Evolutionary conservation across 129 eudicot species (phyloP).

Genomic region (Helichrysum umbraculigerum): DNA sequence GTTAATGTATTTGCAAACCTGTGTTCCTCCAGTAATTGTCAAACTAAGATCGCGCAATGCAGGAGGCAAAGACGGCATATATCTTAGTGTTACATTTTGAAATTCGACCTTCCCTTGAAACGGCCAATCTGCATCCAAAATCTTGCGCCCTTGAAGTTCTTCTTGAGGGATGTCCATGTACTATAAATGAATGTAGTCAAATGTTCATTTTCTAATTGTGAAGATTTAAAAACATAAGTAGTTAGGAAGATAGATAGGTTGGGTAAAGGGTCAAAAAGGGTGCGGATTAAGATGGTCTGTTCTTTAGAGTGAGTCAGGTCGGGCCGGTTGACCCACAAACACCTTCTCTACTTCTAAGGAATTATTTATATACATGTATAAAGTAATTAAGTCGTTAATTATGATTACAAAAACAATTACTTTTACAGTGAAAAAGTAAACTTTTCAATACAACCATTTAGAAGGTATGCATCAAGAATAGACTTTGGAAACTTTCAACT

Average conservation of each 20-base stretch:
- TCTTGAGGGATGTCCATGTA: constrained; percentile 91
- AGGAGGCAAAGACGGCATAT: constrained; percentile 87
- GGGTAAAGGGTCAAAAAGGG: neutral
- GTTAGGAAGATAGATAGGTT: neutral
- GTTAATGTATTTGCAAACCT: constrained; percentile 38
- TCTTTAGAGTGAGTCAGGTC: too few relatives aligned
- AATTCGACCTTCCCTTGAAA: constrained; percentile 64
- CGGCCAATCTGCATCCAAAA: constrained; percentile 63
- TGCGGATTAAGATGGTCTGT: too few relatives aligned
- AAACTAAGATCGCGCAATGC: constrained; percentile 66
- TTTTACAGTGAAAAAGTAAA: too few relatives aligned
- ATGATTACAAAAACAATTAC: too few relatives aligned
- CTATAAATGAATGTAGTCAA: constrained; percentile 38
- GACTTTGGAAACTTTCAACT: too few relatives aligned
- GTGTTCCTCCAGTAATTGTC: constrained; percentile 68
- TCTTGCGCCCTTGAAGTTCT: constrained; percentile 43
- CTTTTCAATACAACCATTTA: too few relatives aligned
- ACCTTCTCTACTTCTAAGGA: too few relatives aligned
- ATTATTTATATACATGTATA: too few relatives aligned
- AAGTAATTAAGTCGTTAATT: too few relatives aligned
- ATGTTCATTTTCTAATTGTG: neutral
- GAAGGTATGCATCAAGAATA: too few relatives aligned
- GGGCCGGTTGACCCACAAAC: too few relatives aligned
- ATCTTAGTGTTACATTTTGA: constrained; percentile 73
- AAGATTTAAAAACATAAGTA: constrained; percentile 12